phyloP scores from a whole-genome alignment of 768 basidiomycete genomes.

The Boletus rufocinnamomeus region DNA sequence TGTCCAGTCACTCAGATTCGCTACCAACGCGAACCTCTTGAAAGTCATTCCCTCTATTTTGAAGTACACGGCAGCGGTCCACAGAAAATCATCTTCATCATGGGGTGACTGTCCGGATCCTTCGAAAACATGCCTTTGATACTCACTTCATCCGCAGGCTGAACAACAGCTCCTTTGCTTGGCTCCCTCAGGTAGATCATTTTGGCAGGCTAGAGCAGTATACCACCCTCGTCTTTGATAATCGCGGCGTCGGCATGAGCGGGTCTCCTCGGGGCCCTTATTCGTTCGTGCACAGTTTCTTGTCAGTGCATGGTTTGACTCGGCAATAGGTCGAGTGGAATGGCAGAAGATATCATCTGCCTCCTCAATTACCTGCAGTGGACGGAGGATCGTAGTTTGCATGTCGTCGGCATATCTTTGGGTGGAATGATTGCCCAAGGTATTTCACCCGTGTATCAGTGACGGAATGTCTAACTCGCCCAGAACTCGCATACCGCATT shows the following conservation, averaged over 20 bases:
- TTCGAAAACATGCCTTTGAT: neutral
- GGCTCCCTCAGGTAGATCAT: conserved; percentile 63
- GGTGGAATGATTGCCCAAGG: conserved; percentile 88
- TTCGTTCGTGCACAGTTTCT: conserved; percentile 47
- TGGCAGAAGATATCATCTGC: conserved; percentile 74
- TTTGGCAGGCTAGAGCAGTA: conserved; percentile 59
- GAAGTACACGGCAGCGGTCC: conserved; percentile 73
- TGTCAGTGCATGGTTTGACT: neutral
- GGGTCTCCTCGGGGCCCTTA: conserved; percentile 73
- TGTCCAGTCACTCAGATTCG: conserved; percentile 66
- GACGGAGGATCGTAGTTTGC: conserved; percentile 59
- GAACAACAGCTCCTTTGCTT: conserved; percentile 63
- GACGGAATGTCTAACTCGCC: neutral
- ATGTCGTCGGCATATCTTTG: conserved; percentile 73
- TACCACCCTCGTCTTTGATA: conserved; percentile 75
- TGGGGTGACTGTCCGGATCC: conserved; percentile 51
- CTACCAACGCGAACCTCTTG: conserved; percentile 47
- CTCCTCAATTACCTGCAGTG: conserved; percentile 73
- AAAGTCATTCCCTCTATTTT: conserved; percentile 77
- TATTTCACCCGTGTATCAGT: conserved; percentile 24
- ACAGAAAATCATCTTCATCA: conserved; percentile 71
- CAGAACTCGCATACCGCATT: conserved; percentile 69
- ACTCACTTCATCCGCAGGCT: conserved; percentile 41
- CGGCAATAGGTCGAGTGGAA: conserved; percentile 58
- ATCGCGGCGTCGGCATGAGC: conserved; percentile 81